Percentiles rank a stretch among this genome's conserved stretches.
Evolutionary conservation across 164 flowering plant genomes (phyloP).

Genomic region (Vitis riparia): DNA sequence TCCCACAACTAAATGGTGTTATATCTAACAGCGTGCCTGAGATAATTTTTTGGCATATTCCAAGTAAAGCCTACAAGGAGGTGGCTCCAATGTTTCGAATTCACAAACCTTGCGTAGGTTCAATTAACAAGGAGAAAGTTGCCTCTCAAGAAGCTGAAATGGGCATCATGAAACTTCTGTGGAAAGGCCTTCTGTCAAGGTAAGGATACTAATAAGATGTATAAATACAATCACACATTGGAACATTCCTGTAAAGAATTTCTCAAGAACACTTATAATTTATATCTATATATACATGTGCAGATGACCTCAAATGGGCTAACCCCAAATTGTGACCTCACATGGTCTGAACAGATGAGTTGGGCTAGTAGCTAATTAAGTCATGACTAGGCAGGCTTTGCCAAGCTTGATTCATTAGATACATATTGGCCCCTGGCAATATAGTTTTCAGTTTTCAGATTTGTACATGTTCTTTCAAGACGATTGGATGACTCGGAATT

Average conservation of each 20-base stretch:
- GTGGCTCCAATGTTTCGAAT: slow-evolving; percentile 58
- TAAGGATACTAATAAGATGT: slow-evolving; percentile 13
- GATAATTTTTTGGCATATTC: slow-evolving; percentile 91
- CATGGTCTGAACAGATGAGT: background rate
- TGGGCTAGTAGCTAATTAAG: background rate
- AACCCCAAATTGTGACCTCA: background rate
- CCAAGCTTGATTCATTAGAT: background rate
- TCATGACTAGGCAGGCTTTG: background rate
- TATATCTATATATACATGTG: background rate
- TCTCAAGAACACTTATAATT: too few species aligned
- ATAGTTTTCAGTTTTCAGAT: too few species aligned
- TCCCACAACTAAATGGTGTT: background rate
- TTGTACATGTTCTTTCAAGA: background rate
- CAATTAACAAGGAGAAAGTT: slow-evolving; percentile 74
- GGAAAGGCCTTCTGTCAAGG: slow-evolving; percentile 74
- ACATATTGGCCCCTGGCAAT: background rate
- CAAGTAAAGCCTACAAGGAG: slow-evolving; percentile 60
- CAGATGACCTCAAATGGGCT: background rate
- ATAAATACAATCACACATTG: too few species aligned
- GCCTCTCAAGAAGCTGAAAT: slow-evolving; percentile 73
- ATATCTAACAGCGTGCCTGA: slow-evolving; percentile 64
- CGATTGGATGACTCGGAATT: too few species aligned
- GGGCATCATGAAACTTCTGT: slow-evolving; percentile 73
- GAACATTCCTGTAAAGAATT: too few species aligned
- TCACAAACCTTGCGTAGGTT: slow-evolving; percentile 72